Conservation (phyloP, 2,329 filamentous ascomycete species). For the Neofusicoccum sp. region DNA sequence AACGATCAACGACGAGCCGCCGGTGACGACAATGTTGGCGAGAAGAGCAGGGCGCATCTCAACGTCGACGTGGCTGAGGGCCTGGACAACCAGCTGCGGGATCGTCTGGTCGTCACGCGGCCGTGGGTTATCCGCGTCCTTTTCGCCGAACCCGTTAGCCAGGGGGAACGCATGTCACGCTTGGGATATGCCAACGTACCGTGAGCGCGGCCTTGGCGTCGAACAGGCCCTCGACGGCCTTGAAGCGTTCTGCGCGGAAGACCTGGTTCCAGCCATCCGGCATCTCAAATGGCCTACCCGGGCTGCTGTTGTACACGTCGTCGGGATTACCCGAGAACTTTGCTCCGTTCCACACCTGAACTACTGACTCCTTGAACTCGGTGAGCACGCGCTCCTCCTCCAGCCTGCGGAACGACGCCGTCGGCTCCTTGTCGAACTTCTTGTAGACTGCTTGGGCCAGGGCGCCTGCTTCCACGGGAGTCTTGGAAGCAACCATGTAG, state of each 20-base stretch:
- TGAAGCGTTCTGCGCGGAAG: conserved; percentile 85
- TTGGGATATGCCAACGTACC: neutral
- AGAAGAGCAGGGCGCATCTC: conserved; percentile 82
- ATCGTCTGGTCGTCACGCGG: conserved; percentile 75
- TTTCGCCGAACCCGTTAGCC: conserved; percentile 22
- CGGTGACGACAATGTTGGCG: conserved; percentile 88
- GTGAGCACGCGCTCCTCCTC: conserved; percentile 92
- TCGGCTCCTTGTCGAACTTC: conserved; percentile 61
- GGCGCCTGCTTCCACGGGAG: conserved; percentile 79
- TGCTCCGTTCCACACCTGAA: conserved; percentile 85
- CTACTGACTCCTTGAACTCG: conserved; percentile 96
- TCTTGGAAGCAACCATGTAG: conserved; percentile 85
- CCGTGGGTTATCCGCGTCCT: conserved; percentile 46
- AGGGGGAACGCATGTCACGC: too few relatives aligned
- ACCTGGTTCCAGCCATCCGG: conserved; percentile 95
- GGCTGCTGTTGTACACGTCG: conserved; percentile 69
- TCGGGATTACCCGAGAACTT: conserved; percentile 65
- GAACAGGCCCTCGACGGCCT: conserved; percentile 84
- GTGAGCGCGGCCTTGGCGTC: conserved; percentile 74
- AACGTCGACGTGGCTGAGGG: conserved; percentile 78
- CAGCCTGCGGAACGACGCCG: conserved; percentile 72
- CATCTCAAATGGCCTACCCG: conserved; percentile 91
- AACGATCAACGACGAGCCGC: conserved; percentile 80
- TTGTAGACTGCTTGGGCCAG: conserved; percentile 74
- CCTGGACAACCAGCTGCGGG: conserved; percentile 74